Evolutionary conservation across 768 basidiomycete species (phyloP), one percentile per base, ranked within the genome.

Genomic region (Tulasnella sp.): DNA sequence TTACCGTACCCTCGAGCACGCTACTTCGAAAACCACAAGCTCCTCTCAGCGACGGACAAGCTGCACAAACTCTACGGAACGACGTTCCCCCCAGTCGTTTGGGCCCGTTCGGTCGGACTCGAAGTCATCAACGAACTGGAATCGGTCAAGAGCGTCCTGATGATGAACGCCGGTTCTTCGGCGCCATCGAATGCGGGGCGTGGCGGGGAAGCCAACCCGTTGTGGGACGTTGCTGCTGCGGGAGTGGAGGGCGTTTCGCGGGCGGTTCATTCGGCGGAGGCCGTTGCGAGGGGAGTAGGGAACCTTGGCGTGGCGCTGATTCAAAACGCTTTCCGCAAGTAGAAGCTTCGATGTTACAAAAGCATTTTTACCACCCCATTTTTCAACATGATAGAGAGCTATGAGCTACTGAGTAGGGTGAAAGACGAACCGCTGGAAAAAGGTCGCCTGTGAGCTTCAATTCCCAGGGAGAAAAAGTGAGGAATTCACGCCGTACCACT

Each of bases 101-200:
- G 94, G 94, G 91, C 91, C 3, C 90, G 97, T 76, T 93, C 93
- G 0, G 89, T 92, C 21, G 98, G 98, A 1, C 84, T 98, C 27
- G 97, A 99, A 83, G 91, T 98, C 16, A 82, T 99, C 68, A 98
- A 99, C 83, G 96, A 99, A 85, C 85, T 98, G 21, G 92, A 93
- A 79, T 87, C 90, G 0, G 82, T 99, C 80, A 98, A 99, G 86
- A 89, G 90, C 21, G 90, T 92, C 1, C 84, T 99, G 21, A 95
- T 99, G 94, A 88, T 91, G 83, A 87, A 89, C 19, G 97, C 94
- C 14, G 97, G 93, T 34, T 77, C 76, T 34, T 34, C 39, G 10
- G 38, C n/a, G 39, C 27, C 34, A 27, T 48, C 75, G 19, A 48
- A n/a, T 44, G 36, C 39, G 12, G 36, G 36, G 4, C 52, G 58